Evolutionary conservation across 148 eudicot species (phyloP), one percentile per base, ranked within the genome.

Genomic region (Rhododendron simsii): DNA sequence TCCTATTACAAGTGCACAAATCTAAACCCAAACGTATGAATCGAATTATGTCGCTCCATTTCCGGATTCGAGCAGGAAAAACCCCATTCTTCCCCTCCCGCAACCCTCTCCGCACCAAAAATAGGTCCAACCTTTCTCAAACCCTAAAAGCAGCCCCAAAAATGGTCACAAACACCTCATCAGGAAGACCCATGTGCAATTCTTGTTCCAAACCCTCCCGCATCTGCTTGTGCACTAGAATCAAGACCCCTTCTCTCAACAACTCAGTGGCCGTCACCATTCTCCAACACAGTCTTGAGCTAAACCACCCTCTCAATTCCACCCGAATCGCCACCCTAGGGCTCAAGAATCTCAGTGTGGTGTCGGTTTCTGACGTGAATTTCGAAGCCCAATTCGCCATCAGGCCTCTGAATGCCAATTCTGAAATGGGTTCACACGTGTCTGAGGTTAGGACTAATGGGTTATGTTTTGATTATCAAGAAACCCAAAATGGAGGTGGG

Each of bases 221-320:
- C 2, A 81, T 90, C 48, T 96, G 99, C 80, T 91, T 94, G 71
- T 96, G 99, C 86, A 85, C 84, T 80, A 90, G 97, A 33, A 82
- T 96, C 77, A 92, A 90, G 77, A 84, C 85, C 88, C 96, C 93
- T 2, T 57, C n/a, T 76, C 93, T 95, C 75, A 83, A 93, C 11
- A 96, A 94, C 90, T 85, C 91, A 3, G 92, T 95, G 4, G 87
- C 90, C 26, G 83, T 96, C 84, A 96, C 95, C 82, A 90, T 96
- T 89, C 91, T 96, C 28, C 99, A 95, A 57, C 99, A 96, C 87
- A 91, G 87, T 35, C 87, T 93, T 47, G 99, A 96, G 92, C 90
- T 81, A 50, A 93, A 93, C 2, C 99, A 96, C 92, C 99, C 95
- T 3, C 95, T 96, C 81, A 96, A 94, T 92, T 93, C 99, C 82